Evolutionary conservation across 768 basidiomycete genomes (phyloP).

Genomic region (Albatrellus ellisii): DNA sequence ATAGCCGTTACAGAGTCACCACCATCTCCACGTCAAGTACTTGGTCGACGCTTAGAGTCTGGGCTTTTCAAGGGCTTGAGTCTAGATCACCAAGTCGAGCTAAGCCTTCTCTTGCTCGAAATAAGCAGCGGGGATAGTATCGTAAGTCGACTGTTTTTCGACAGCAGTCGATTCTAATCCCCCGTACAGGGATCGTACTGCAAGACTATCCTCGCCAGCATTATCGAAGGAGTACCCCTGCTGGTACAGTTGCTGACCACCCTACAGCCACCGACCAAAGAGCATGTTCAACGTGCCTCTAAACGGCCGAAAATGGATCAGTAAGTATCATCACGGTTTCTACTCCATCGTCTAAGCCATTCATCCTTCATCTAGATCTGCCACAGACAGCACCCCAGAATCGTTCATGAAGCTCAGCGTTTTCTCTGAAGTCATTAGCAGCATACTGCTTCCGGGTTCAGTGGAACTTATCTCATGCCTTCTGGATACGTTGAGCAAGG

Average conservation of each 20-base stretch:
- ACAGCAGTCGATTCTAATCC: too few relatives aligned
- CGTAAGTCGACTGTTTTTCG: constrained; percentile 27
- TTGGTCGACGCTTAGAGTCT: constrained; percentile 33
- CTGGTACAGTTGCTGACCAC: constrained; percentile 37
- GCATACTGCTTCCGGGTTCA: constrained; percentile 53
- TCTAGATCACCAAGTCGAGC: constrained; percentile 36
- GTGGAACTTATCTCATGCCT: constrained; percentile 58
- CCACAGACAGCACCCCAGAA: neutral
- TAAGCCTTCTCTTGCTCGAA: constrained; percentile 45
- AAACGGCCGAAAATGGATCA: constrained; percentile 54
- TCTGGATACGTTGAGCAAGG: constrained; percentile 56
- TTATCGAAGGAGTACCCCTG: constrained; percentile 38
- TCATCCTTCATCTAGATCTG: neutral
- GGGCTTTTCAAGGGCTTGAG: constrained; percentile 44
- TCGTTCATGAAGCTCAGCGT: constrained; percentile 36
- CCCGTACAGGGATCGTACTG: constrained; percentile 18
- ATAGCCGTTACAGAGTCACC: constrained; percentile 24
- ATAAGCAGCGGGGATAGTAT: constrained; percentile 34
- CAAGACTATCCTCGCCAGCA: constrained; percentile 28
- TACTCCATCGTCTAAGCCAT: neutral
- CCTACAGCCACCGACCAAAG: constrained; percentile 32
- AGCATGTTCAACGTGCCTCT: constrained; percentile 32
- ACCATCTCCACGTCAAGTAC: constrained; percentile 24
- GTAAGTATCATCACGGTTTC: constrained; percentile 23
- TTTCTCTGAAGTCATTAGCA: constrained; percentile 57